Evolutionary conservation across 257 asterid genomes (phyloP).

Genomic region (Gentiana dahurica): DNA sequence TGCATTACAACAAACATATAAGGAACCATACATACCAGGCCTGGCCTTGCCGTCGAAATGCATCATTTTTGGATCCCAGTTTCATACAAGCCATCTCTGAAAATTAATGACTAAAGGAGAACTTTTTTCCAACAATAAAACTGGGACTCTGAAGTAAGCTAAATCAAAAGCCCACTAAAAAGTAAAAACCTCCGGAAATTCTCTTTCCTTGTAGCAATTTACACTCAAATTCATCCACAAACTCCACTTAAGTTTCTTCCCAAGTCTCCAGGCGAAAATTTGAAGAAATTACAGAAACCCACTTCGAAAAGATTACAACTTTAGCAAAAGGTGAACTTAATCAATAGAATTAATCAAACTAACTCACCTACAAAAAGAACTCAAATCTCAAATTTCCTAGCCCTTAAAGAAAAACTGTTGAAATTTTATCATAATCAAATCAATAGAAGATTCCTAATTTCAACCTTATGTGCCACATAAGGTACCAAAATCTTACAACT

Average conservation of each 20-base stretch:
- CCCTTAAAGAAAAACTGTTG: neutral
- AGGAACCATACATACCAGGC: slow-evolving; percentile 48
- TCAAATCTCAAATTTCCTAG: slow-evolving; percentile 36
- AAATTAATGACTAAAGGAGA: slow-evolving; percentile 4
- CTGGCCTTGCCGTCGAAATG: slow-evolving; percentile 83
- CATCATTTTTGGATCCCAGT: slow-evolving; percentile 92
- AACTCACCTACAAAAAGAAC: slow-evolving; percentile 12
- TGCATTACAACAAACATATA: neutral
- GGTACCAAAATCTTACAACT: slow-evolving; percentile 14
- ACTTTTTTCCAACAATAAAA: slow-evolving; percentile 3
- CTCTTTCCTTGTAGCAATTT: slow-evolving; percentile 6
- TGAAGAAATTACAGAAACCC: slow-evolving; percentile 13
- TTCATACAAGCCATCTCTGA: slow-evolving; percentile 89
- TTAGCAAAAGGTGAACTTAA: slow-evolving; percentile 13
- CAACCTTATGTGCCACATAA: slow-evolving; percentile 29
- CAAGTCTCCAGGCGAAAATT: slow-evolving; percentile 5
- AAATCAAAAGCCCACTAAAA: neutral
- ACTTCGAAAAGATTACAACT: slow-evolving; percentile 10
- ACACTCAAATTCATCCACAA: neutral
- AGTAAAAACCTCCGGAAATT: slow-evolving; percentile 7
- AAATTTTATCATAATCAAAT: slow-evolving; percentile 29
- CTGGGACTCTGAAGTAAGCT: neutral
- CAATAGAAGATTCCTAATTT: slow-evolving; percentile 5
- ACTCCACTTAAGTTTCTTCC: slow-evolving; percentile 5
- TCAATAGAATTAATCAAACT: neutral